These are phyloP conservation scores for Avena eriantha DNA, from an alignment of 176 grass and related monocot species.

Conservation along the genomic window DNA sequence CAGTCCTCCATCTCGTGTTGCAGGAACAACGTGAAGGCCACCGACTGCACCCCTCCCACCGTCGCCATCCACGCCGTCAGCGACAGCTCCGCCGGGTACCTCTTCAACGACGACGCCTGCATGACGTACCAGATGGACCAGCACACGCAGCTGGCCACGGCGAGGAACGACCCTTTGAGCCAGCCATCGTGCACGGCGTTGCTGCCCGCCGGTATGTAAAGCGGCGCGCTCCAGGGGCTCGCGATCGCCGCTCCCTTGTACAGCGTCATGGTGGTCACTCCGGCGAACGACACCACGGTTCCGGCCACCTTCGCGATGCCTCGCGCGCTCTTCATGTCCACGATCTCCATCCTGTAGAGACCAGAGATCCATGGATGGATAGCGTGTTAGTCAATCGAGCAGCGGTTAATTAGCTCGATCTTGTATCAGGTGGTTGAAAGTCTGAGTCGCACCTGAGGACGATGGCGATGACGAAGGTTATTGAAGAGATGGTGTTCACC, in stretches of 20 bases:
- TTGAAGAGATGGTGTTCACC: slow-evolving; percentile 73
- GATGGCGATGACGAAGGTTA: slow-evolving; percentile 89
- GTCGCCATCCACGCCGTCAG: slow-evolving; percentile 87
- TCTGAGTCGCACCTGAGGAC: background rate
- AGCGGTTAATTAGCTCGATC: too few species aligned
- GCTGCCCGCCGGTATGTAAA: slow-evolving; percentile 51
- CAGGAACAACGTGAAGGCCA: slow-evolving; percentile 56
- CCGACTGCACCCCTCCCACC: slow-evolving; percentile 72
- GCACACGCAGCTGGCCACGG: slow-evolving; percentile 75
- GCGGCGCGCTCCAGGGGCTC: slow-evolving; percentile 57
- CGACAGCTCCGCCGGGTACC: slow-evolving; percentile 88
- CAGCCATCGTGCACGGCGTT: slow-evolving; percentile 53
- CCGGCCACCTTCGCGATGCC: slow-evolving; percentile 75
- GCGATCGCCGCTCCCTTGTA: slow-evolving; percentile 69
- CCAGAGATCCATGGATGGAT: too few species aligned
- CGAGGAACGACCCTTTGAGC: slow-evolving; percentile 72
- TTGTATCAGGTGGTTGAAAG: too few species aligned
- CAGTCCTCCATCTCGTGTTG: slow-evolving; percentile 59
- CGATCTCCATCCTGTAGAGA: slow-evolving; percentile 71
- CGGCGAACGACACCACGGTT: slow-evolving; percentile 68
- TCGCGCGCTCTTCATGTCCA: slow-evolving; percentile 56
- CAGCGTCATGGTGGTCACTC: slow-evolving; percentile 89
- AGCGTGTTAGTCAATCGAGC: background rate
- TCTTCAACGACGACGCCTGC: slow-evolving; percentile 77
- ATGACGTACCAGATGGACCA: slow-evolving; percentile 87